These are phyloP conservation scores for Amauroascus niger DNA, from an alignment of 2,329 filamentous ascomycete genomes.

Conservation along the genomic window DNA sequence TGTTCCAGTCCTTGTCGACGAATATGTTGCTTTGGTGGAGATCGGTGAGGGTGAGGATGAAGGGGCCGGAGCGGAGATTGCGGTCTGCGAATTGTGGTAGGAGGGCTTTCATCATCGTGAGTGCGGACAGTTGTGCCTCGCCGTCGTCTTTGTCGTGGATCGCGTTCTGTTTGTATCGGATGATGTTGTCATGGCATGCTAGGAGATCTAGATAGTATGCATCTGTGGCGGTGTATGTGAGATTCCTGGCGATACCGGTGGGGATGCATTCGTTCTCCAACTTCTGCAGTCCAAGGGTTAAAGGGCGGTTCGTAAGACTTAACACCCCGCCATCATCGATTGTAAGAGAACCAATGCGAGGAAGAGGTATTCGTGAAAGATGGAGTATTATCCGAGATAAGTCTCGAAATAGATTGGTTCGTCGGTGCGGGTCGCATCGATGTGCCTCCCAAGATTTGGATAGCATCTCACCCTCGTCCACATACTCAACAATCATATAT, in stretches of 20 bases:
- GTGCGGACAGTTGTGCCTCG: conserved; percentile 24
- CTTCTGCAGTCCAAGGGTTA: conserved; percentile 26
- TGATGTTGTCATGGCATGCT: conserved; percentile 28
- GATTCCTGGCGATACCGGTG: conserved; percentile 25
- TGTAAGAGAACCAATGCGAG: conserved; percentile 28
- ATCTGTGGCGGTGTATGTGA: conserved; percentile 27
- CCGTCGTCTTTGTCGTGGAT: conserved; percentile 25
- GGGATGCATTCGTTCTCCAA: conserved; percentile 30
- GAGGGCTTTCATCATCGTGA: conserved; percentile 25
- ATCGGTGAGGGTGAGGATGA: conserved; percentile 22
- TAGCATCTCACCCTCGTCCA: conserved; percentile 20
- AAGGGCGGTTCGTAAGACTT: conserved; percentile 30
- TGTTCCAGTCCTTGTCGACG: conserved; percentile 26
- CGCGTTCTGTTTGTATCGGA: conserved; percentile 29
- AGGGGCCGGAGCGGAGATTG: conserved; percentile 26
- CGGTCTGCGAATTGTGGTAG: conserved; percentile 22
- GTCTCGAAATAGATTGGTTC: conserved; percentile 19
- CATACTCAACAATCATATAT: conserved; percentile 20
- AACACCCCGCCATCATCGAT: conserved; percentile 24
- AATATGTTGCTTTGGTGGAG: not conserved
- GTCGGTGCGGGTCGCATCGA: conserved; percentile 10
- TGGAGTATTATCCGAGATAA: conserved; percentile 21
- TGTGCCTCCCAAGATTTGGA: conserved; percentile 19
- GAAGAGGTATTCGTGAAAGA: conserved; percentile 20
- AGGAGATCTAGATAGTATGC: conserved; percentile 28